Percentiles rank a stretch among this genome's conserved stretches.
Evolutionary conservation across 1,284 basidiomycete genomes (phyloP).

Genomic region (Exobasidium cylindrosporum): DNA sequence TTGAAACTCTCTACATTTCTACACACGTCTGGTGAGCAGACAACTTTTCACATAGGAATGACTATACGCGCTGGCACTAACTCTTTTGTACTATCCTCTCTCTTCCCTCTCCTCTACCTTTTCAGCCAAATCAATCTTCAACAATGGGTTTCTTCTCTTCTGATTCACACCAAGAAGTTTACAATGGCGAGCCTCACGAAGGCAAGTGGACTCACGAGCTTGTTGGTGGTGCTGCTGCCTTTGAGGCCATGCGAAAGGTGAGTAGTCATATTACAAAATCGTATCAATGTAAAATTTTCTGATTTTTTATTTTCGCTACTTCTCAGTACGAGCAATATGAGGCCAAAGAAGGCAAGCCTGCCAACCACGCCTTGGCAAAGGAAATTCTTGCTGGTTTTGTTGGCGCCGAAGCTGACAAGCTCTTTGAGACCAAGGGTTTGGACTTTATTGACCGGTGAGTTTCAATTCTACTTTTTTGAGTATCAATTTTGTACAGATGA

Average conservation of each 20-base stretch:
- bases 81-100: neutral
- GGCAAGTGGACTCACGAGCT: conserved; percentile 63
- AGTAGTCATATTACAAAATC: too few species aligned
- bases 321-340: conserved; percentile 60
- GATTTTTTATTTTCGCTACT: neutral
- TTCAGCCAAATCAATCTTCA: neutral
- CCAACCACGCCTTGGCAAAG: conserved; percentile 57
- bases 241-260: conserved; percentile 61
- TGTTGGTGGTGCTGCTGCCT: conserved; percentile 59
- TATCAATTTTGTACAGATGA: neutral
- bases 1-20: too few species aligned
- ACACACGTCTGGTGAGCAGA: too few species aligned
- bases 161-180: conserved; percentile 15
- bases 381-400: conserved; percentile 58
- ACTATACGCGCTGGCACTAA: too few species aligned
- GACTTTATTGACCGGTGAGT: conserved; percentile 37
- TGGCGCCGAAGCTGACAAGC: conserved; percentile 57
- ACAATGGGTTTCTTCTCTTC: conserved; percentile 13
- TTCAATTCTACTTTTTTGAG: neutral
- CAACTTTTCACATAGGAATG: too few species aligned
- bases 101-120: neutral
- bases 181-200: conserved; percentile 13
- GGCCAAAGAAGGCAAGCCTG: conserved; percentile 53
- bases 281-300: too few species aligned
- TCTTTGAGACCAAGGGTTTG: conserved; percentile 46